These are phyloP conservation scores for Tuber borchii DNA, from an alignment of 495 filamentous ascomycete genomes.

Conservation along the genomic window DNA sequence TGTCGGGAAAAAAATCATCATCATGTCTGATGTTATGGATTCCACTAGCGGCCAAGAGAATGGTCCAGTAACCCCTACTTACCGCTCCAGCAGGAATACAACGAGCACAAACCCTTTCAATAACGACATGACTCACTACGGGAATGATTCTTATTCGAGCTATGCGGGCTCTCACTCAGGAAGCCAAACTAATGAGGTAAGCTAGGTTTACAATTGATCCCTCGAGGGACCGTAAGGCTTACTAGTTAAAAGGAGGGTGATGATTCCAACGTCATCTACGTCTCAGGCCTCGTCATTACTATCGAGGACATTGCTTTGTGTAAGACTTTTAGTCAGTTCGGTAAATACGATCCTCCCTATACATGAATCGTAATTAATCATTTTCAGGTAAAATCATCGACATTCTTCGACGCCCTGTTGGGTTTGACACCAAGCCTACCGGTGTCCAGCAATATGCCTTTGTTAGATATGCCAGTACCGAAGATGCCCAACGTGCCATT, in stretches of 20 bases:
- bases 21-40: conserved; percentile 16
- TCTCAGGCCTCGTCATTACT: conserved; percentile 27
- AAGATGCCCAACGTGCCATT: conserved; percentile 39
- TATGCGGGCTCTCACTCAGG: too few relatives aligned
- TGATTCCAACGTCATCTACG: conserved; percentile 37
- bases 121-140: too few relatives aligned
- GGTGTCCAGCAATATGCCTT: too few relatives aligned
- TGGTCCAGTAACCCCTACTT: too few relatives aligned
- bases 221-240: background rate
- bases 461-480: too few relatives aligned
- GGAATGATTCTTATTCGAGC: too few relatives aligned
- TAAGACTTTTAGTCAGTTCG: conserved; percentile 39
- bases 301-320: conserved; percentile 31
- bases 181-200: too few relatives aligned
- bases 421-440: too few relatives aligned
- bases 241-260: conserved; percentile 24
- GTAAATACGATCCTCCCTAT: conserved; percentile 12
- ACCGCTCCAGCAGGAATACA: too few relatives aligned
- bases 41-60: too few relatives aligned
- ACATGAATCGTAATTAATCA: background rate
- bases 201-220: background rate
- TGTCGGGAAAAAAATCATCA: conserved; percentile 1
- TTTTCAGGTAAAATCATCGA: conserved; percentile 26
- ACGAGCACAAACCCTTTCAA: too few relatives aligned
- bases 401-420: too few relatives aligned